These are phyloP conservation scores for Myriosclerotinia curreyana DNA, from an alignment of 2,329 filamentous ascomycete genomes.

Conservation along the genomic window DNA sequence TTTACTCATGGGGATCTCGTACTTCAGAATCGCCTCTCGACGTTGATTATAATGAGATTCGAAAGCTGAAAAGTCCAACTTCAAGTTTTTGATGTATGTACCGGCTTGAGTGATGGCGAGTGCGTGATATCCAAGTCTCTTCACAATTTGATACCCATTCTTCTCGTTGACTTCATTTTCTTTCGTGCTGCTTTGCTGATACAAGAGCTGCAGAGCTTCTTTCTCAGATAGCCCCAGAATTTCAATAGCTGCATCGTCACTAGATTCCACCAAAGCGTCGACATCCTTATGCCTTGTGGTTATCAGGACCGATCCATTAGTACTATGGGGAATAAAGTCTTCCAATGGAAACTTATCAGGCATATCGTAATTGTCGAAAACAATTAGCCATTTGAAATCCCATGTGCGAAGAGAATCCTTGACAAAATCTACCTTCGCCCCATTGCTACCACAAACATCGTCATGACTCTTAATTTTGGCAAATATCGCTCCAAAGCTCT, in stretches of 20 bases:
- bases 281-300: constrained; percentile 21
- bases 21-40: constrained; percentile 22
- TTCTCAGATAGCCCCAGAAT: constrained; percentile 14
- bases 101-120: constrained; percentile 32
- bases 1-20: constrained; percentile 24
- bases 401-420: constrained; percentile 13
- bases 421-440: constrained; percentile 22
- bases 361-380: constrained; percentile 28
- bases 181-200: neutral
- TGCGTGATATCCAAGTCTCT: constrained; percentile 25
- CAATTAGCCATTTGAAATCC: constrained; percentile 24
- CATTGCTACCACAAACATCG: constrained; percentile 2
- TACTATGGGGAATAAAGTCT: constrained; percentile 12
- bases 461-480: constrained; percentile 16
- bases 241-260: constrained; percentile 10
- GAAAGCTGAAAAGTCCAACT: constrained; percentile 24
- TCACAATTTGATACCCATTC: constrained; percentile 3
- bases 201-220: constrained; percentile 21
- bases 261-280: neutral
- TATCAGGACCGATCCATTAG: constrained; percentile 18
- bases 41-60: constrained; percentile 24
- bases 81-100: constrained; percentile 27
- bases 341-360: neutral
- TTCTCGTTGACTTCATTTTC: neutral
- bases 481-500: constrained; percentile 25